A percentile compares a stretch with the other conserved stretches of the same genome.
phyloP scores from a whole-genome alignment of 331 rosid species.

The Malus hybrid region DNA sequence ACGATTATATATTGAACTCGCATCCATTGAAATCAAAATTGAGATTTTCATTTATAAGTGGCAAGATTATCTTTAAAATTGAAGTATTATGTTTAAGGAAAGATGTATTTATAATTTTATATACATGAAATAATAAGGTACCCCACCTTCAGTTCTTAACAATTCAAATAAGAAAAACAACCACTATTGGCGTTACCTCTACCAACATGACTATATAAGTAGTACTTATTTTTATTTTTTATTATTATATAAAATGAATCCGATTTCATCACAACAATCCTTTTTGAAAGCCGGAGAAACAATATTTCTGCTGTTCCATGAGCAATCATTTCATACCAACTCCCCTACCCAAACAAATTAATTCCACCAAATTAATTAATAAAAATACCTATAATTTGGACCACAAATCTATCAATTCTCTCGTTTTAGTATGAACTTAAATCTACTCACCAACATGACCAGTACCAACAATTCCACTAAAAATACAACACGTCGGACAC shows the following conservation, averaged over 20 bases:
- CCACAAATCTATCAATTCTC: neutral
- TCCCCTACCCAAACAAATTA: neutral
- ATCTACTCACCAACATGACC: neutral
- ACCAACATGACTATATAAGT: neutral
- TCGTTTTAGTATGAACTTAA: neutral
- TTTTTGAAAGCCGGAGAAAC: accelerated
- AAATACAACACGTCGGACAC: neutral
- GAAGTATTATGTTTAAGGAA: neutral
- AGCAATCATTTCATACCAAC: too few relatives aligned
- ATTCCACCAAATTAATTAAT: neutral
- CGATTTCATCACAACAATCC: too few relatives aligned
- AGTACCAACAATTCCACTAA: too few relatives aligned
- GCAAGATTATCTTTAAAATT: neutral
- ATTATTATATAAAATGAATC: too few relatives aligned
- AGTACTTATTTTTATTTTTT: too few relatives aligned
- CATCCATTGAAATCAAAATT: neutral
- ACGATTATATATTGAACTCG: too few relatives aligned
- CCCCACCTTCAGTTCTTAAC: neutral
- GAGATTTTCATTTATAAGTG: neutral
- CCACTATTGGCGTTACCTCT: neutral
- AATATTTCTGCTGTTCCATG: neutral
- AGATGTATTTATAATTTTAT: neutral
- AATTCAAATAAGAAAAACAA: neutral
- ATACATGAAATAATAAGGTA: neutral
- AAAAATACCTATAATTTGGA: neutral